Evolutionary conservation across 2,329 filamentous ascomycete species (phyloP).

Genomic region (Xylaria multiplex): DNA sequence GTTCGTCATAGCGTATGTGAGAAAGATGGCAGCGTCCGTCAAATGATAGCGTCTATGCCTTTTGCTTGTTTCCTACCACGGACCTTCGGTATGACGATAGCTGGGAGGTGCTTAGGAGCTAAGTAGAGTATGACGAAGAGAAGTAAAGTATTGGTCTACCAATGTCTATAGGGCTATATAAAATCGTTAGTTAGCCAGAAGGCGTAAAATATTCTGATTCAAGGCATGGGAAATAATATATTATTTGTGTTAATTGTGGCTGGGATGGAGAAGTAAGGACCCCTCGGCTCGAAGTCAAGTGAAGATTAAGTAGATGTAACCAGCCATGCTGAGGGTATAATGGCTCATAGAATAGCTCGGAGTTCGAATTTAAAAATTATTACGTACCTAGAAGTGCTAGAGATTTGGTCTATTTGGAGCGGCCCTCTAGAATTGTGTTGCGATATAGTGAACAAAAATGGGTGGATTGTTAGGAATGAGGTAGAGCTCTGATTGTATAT

Average conservation of each 20-base stretch:
- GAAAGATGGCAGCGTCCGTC: not conserved
- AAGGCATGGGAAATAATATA: not conserved
- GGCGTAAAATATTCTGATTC: not conserved
- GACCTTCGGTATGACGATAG: not conserved
- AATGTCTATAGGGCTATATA: not conserved
- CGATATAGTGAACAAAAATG: not conserved
- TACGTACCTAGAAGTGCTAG: not conserved
- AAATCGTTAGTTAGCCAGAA: not conserved
- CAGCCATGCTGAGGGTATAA: not conserved
- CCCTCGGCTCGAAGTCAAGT: not conserved
- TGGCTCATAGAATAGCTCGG: not conserved
- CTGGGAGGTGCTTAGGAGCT: too few relatives aligned
- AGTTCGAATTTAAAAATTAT: not conserved
- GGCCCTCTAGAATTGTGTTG: not conserved
- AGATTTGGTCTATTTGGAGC: not conserved
- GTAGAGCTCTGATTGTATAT: not conserved
- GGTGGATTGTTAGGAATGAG: not conserved
- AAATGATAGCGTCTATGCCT: not conserved
- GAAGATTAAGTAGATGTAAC: not conserved
- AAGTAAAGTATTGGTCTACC: not conserved
- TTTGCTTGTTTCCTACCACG: not conserved
- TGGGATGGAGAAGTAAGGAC: not conserved
- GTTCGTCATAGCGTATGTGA: slow-evolving; percentile 43
- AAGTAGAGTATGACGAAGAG: not conserved
- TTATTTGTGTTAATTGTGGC: not conserved